Evolutionary conservation across 108 stramenopile genomes (phyloP), one percentile per base, ranked within the genome.

Genomic region (Cyclotella baltica): DNA sequence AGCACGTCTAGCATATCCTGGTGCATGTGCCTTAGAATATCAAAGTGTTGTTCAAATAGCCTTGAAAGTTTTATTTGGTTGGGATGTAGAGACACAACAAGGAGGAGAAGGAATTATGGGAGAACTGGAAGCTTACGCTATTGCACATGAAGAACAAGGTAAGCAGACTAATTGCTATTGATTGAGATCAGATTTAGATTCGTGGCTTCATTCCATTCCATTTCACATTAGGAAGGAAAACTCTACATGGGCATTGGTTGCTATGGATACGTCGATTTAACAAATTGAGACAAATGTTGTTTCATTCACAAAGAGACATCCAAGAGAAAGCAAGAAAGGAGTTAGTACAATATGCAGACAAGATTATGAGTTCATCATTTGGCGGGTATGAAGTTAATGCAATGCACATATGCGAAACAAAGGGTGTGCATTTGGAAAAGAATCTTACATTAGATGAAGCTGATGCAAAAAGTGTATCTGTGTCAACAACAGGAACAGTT

Each of bases 221-320:
- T n/a, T n/a, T n/a, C n/a, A n/a, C n/a, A n/a, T n/a, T n/a, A n/a
- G n/a, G n/a, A n/a, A n/a, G n/a, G n/a, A n/a, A n/a, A 8, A 67
- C 67, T 2, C 67, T 67, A 3, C 67, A 67, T 15, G n/a, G 48
- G 0, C 67, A 67, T 43, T 67, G 67, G 67, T 46, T 48, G 18
- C 1, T 67, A 18, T 67, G 67, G 67, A 0, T 67, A 0, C 27
- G 48, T 48, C 0, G 30, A 18, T 47, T 67, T 13, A 33, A 67
- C 20, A 11, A 33, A 29, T 18, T 11, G 13, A 43, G 40, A 43
- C 40, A 43, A 43, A 13, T 8, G 8, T 43, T 43, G 13, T 43
- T 8, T 8, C 40, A 43, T 13, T 8, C 8, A 43, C 10, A 43
- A 8, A 8, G 10, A 43, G 13, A 43, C 40, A 43, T 43, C 8